Evolutionary conservation across 2,329 filamentous ascomycete genomes (phyloP).

Genomic region (Talaromyces sp.): DNA sequence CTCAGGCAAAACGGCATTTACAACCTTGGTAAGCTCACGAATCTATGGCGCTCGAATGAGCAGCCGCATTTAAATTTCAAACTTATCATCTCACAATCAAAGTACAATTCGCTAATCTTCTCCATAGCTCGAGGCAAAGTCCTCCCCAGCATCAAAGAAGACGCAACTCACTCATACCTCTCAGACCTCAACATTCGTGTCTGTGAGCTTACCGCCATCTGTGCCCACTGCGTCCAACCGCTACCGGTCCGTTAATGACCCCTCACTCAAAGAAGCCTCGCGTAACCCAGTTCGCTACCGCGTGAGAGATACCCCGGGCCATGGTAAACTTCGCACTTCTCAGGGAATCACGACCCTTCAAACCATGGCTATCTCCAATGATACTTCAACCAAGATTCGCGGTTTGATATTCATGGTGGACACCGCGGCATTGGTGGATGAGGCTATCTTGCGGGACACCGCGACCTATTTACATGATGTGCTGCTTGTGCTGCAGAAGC

Average conservation of each 20-base stretch:
- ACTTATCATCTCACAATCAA: background rate
- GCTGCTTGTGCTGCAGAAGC: constrained; percentile 79
- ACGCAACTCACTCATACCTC: constrained; percentile 61
- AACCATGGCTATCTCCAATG: constrained; percentile 35
- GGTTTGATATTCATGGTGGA: constrained; percentile 90
- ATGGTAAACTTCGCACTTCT: constrained; percentile 83
- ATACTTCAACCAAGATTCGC: constrained; percentile 52
- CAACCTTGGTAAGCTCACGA: constrained; percentile 66
- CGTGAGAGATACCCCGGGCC: constrained; percentile 79
- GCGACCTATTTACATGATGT: constrained; percentile 88
- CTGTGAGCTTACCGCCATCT: constrained; percentile 58
- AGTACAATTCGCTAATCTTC: background rate
- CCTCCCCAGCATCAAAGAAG: constrained; percentile 39
- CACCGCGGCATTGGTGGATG: constrained; percentile 64
- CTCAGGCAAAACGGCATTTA: constrained; percentile 83
- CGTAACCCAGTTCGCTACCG: constrained; percentile 42
- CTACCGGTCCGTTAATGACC: constrained; percentile 68
- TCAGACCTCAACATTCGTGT: constrained; percentile 60
- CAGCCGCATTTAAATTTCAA: background rate
- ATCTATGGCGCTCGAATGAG: background rate
- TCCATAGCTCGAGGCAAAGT: constrained; percentile 49
- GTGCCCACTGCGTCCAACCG: constrained; percentile 59
- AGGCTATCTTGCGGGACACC: constrained; percentile 64
- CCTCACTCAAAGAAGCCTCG: constrained; percentile 60
- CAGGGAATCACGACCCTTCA: constrained; percentile 49